Evolutionary conservation across 257 asterid species (phyloP).

Genomic region (Capsicum chinense): DNA sequence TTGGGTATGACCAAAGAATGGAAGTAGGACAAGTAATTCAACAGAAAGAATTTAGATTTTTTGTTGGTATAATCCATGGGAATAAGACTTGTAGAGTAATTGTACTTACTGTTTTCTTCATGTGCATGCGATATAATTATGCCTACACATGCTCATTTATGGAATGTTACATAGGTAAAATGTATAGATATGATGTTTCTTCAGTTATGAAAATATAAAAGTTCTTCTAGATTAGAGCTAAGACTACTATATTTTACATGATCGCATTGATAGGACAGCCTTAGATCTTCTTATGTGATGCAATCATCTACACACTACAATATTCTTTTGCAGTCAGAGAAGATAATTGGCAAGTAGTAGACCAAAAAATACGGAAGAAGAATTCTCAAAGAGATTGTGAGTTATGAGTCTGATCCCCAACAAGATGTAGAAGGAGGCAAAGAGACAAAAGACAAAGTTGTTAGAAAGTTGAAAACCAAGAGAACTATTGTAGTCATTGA

Average conservation of each 20-base stretch:
- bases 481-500: conserved; percentile 42
- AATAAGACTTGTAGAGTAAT: no score
- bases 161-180: background rate
- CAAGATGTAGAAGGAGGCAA: conserved; percentile 41
- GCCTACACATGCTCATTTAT: background rate
- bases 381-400: conserved; percentile 61
- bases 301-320: background rate
- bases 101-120: background rate
- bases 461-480: conserved; percentile 51
- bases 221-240: background rate
- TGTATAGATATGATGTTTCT: background rate
- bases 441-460: conserved; percentile 39
- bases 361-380: conserved; percentile 67
- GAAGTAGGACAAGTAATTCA: background rate
- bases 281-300: background rate
- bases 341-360: conserved; percentile 79
- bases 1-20: background rate
- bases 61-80: no score
- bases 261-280: background rate
- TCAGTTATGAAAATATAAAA: background rate
- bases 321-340: conserved; percentile 73
- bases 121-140: background rate
- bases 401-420: conserved; percentile 43
- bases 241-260: background rate
- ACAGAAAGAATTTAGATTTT: no score